Base-by-base conservation (phyloP, 495 filamentous ascomycete genomes). In the Chaetomidium leptoderma region DNA sequence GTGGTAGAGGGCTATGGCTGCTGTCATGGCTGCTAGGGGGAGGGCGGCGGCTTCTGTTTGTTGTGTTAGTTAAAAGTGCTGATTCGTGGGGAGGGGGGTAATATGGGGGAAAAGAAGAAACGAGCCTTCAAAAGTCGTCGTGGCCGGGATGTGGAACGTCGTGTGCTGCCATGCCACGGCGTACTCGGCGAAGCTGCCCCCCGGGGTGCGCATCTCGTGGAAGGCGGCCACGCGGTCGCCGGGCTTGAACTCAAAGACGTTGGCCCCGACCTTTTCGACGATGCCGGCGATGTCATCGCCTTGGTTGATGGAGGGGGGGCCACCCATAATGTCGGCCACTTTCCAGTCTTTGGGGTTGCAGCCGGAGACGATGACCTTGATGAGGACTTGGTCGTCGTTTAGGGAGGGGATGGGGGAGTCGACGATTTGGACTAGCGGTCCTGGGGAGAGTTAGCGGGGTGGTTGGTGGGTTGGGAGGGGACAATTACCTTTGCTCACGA, bases 311-410 rank as follows among this genome's bases (percentile, higher is more conserved):
- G 63, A n/a, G n/a, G n/a, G n/a, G n/a, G n/a, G 42, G 5, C 24
- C 17, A 42, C 43, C 46, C 26, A 56, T 33, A 5, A 57, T 47
- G 0, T 67, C 58, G 7, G 74, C 66, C 4, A 73, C 24, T 61
- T 87, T 90, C 87, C 86, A 90, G 72, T 92, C 89, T 65, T 92
- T 92, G 3, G 89, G 89, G 67, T 92, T 92, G 21, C 81, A 84
- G 19, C 86, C 86, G 37, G 77, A 79, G 6, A 85, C 83, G 11
- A 86, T 72, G 35, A 90, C 86, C 56, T 83, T 82, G 63, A 87
- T 91, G 16, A 91, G 76, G 24, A 91, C 73, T 56, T 93, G 81
- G 55, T 82, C 76, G 4, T 77, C 71, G 44, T 76, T 73, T 0
- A 84, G 84, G 21, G 70, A 70, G 1, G 88, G 88, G 55, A 87